Evolutionary conservation across 2,329 filamentous ascomycete species (phyloP), one percentile per base, ranked within the genome.

Genomic region (Bipolaris victoriae): DNA sequence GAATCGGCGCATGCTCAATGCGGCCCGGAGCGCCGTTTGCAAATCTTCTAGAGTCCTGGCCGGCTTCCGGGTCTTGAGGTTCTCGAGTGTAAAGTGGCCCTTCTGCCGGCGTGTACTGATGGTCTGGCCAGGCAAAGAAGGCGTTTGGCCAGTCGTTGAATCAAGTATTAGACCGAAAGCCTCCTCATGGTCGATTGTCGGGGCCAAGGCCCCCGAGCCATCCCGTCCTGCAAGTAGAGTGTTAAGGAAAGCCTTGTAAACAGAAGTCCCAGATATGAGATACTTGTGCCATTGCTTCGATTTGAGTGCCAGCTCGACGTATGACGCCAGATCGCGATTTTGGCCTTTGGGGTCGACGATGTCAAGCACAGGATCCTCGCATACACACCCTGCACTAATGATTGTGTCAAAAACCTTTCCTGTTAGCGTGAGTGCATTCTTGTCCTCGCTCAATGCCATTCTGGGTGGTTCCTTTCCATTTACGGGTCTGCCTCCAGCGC

Each of bases 141-240:
- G 61, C 39, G 56, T 59, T 5, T 50, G 20, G 9, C 63, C 62
- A 5, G 58, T 63, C 0, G 51, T 60, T 5, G 48, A 49, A 37
- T 71, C 67, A 11, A 68, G 52, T 5, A 71, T 58, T 3, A 69
- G 58, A 15, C 66, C 66, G 45, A 71, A 65, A 7, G 66, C 65
- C 36, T 68, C 63, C 45, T 58, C 64, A 24, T 68, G 68, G 1
- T 68, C 63, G 5, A 35, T 31, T 2, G 67, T 60, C 1, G 63
- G 60, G 9, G 52, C 43, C 3, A 52, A 52, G 6, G 45, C 52
- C 24, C 59, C 57, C 7, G 65, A 60, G 13, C 55, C 61, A 40
- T 69, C 62, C 20, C 63, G 60, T 9, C 67, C 66, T 2, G 65
- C 65, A 0, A 66, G 31, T 9, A 71, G 47, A 2, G 68, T 69